phyloP scores from a whole-genome alignment of 768 basidiomycete genomes.

The Mycena polygramma region DNA sequence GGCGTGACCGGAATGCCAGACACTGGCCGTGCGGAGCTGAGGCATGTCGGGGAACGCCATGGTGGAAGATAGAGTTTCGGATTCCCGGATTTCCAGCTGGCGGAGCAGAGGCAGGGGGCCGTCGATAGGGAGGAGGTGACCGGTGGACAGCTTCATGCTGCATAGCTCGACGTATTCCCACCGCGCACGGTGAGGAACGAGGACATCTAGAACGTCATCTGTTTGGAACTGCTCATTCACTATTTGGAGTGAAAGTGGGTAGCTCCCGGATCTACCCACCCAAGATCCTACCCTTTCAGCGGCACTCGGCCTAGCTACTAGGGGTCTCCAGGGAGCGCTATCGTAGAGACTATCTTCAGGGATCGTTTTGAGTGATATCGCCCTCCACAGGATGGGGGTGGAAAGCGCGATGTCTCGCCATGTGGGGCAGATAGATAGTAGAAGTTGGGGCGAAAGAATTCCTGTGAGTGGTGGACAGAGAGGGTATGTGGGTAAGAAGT shows the following conservation, averaged over 20 bases:
- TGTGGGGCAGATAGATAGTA: constrained; percentile 3
- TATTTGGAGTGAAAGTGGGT: constrained; percentile 3
- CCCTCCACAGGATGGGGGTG: constrained; percentile 8
- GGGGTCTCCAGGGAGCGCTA: too few relatives aligned
- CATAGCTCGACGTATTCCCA: constrained; percentile 1
- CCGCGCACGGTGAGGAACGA: neutral
- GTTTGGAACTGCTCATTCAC: neutral
- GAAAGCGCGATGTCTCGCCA: constrained; percentile 7
- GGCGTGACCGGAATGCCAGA: too few relatives aligned
- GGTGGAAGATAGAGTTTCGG: too few relatives aligned
- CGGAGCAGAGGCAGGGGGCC: too few relatives aligned
- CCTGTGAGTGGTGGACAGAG: neutral
- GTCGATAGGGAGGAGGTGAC: too few relatives aligned
- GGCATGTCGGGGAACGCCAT: too few relatives aligned
- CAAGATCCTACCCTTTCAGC: neutral
- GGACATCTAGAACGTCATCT: neutral
- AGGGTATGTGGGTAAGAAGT: constrained; percentile 7
- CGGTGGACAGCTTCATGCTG: too few relatives aligned
- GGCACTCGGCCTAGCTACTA: too few relatives aligned
- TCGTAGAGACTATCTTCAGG: too few relatives aligned
- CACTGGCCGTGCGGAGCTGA: too few relatives aligned
- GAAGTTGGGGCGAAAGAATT: neutral
- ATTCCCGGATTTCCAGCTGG: too few relatives aligned
- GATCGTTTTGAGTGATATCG: too few relatives aligned
- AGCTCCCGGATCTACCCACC: neutral